Evolutionary conservation across 2,329 filamentous ascomycete genomes (phyloP).

Genomic region (Pseudogymnoascus sp.): DNA sequence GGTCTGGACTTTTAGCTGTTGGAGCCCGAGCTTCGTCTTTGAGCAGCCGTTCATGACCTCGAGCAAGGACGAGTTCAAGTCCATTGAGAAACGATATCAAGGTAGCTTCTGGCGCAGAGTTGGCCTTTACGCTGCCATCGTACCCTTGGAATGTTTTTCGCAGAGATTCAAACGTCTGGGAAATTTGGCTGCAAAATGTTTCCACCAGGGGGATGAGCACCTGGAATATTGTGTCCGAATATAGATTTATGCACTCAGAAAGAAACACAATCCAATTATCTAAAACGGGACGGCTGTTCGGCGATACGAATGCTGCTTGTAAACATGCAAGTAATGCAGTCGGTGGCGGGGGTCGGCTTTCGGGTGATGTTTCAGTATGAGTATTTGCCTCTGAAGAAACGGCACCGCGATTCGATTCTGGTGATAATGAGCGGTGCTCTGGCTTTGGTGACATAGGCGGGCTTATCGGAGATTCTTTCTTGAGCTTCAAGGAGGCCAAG

Average conservation of each 20-base stretch:
- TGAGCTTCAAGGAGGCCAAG: slow-evolving; percentile 62
- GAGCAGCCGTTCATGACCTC: slow-evolving; percentile 74
- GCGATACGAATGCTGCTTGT: slow-evolving; percentile 68
- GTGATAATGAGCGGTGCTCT: slow-evolving; percentile 19
- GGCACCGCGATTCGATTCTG: slow-evolving; percentile 30
- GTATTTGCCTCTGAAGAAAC: slow-evolving; percentile 36
- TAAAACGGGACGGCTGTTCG: slow-evolving; percentile 64
- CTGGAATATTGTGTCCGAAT: slow-evolving; percentile 78
- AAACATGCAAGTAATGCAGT: slow-evolving; percentile 80
- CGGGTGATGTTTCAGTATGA: slow-evolving; percentile 31
- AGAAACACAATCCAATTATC: slow-evolving; percentile 91
- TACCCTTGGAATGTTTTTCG: slow-evolving; percentile 51
- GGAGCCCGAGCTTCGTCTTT: slow-evolving; percentile 64
- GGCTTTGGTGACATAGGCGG: slow-evolving; percentile 19
- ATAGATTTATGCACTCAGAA: slow-evolving; percentile 73
- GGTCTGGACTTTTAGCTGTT: slow-evolving; percentile 68
- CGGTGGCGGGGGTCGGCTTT: slow-evolving; percentile 34
- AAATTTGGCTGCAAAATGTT: slow-evolving; percentile 75
- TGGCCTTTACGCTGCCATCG: slow-evolving; percentile 22
- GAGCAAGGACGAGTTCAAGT: slow-evolving; percentile 80
- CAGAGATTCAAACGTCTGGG: slow-evolving; percentile 61
- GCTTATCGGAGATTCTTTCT: slow-evolving; percentile 30
- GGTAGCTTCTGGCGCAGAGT: slow-evolving; percentile 56
- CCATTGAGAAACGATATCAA: slow-evolving; percentile 85
- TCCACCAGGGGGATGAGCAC: slow-evolving; percentile 85